Evolutionary conservation across 164 flowering plant genomes (phyloP).

Genomic region (Saururus chinensis): DNA sequence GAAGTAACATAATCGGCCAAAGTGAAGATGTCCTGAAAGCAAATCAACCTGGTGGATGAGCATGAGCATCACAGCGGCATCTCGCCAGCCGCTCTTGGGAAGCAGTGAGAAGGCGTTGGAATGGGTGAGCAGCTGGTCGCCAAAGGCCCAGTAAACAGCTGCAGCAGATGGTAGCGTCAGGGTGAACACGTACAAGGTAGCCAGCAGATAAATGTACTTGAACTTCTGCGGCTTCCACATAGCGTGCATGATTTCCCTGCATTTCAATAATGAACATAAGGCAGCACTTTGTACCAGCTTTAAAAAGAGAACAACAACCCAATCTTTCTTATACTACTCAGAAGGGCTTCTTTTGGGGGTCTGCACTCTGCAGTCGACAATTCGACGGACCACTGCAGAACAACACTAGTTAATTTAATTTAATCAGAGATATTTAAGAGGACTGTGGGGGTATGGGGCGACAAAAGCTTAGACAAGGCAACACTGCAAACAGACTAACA

Average conservation of each 20-base stretch:
- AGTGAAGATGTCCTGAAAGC: too few relatives aligned
- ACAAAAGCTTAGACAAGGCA: too few relatives aligned
- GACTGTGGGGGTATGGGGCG: too few relatives aligned
- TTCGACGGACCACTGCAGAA: too few relatives aligned
- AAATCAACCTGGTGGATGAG: constrained; percentile 9
- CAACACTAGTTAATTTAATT: not conserved
- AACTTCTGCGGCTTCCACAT: constrained; percentile 12
- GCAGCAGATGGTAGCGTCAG: constrained; percentile 7
- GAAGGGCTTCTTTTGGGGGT: too few relatives aligned
- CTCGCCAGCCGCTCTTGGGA: constrained; percentile 2
- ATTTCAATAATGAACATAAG: too few relatives aligned
- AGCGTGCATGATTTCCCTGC: constrained; percentile 9
- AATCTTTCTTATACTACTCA: too few relatives aligned
- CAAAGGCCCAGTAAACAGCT: constrained; percentile 11
- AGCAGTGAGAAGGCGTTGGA: constrained; percentile 9
- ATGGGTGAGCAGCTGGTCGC: constrained; percentile 6
- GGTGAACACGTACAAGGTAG: constrained; percentile 4
- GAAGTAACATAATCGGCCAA: too few relatives aligned
- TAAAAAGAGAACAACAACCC: not conserved
- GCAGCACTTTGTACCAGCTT: too few relatives aligned
- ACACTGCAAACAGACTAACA: too few relatives aligned
- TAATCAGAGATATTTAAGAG: too few relatives aligned
- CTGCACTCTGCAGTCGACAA: too few relatives aligned
- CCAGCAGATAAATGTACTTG: constrained; percentile 3
- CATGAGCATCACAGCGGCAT: constrained; percentile 7